Conservation (phyloP, 176 grass and related monocot genomes). For the Sorghum bicolor region Sorghum_bicolor_NCBIv3 NC_012874.2:4887501-4888000, state of each 20-base stretch:
- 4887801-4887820: slow-evolving; percentile 88
- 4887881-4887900: no score
- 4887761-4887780: slow-evolving; percentile 93
- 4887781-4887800: slow-evolving; percentile 87
- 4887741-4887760: slow-evolving; percentile 85
- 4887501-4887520: slow-evolving; percentile 79
- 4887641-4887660: slow-evolving; percentile 91
- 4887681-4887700: slow-evolving; percentile 77
- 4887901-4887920: no score
- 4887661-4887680: slow-evolving; percentile 92
- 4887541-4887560: slow-evolving; percentile 99
- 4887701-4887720: slow-evolving; percentile 92
- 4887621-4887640: slow-evolving; percentile 74
- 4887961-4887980: no score
- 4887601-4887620: slow-evolving; percentile 59
- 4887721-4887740: slow-evolving; percentile 98
- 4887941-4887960: no score
- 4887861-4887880: no score
- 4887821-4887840: slow-evolving; percentile 81
- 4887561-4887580: slow-evolving; percentile 65
- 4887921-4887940: no score
- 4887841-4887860: slow-evolving; percentile 52
- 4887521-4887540: slow-evolving; percentile 93
- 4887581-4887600: slow-evolving; percentile 53
- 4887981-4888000: no score